Conservation (phyloP, 75 land plant species). For the Picea glauca region DNA sequence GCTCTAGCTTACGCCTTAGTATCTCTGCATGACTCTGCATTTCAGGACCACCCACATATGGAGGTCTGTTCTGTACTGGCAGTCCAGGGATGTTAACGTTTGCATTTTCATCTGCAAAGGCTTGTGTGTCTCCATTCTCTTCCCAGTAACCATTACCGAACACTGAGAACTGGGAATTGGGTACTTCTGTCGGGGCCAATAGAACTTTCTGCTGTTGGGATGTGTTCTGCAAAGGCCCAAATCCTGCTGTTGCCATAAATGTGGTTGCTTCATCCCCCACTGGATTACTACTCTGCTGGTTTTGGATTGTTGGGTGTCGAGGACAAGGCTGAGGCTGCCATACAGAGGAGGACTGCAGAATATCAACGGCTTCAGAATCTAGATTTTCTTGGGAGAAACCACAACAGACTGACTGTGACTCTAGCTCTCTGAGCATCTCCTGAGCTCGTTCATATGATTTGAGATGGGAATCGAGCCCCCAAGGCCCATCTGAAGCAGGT, state of each 20-base stretch:
- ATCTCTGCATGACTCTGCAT: conserved; percentile 6
- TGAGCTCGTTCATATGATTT: conserved; percentile 96
- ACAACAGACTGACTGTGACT: conserved; percentile 16
- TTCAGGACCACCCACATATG: background rate
- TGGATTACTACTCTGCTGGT: conserved; percentile 3
- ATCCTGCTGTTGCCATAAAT: conserved; percentile 32
- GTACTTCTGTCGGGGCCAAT: background rate
- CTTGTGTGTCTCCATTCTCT: conserved; percentile 10
- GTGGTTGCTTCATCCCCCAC: conserved; percentile 35
- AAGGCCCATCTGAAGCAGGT: conserved; percentile 66
- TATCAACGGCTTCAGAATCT: conserved; percentile 26
- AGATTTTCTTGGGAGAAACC: conserved; percentile 30
- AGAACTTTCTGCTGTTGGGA: background rate
- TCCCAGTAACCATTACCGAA: background rate
- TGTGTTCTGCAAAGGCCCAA: conserved; percentile 21
- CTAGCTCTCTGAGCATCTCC: conserved; percentile 88
- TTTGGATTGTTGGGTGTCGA: conserved; percentile 12
- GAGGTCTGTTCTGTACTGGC: background rate
- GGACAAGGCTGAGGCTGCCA: conserved; percentile 86
- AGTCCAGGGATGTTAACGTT: background rate
- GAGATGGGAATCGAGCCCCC: conserved; percentile 92
- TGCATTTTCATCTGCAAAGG: conserved; percentile 16
- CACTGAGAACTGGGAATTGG: background rate
- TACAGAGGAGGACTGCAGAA: conserved; percentile 46
- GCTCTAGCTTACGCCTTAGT: conserved; percentile 18